Conservation (phyloP, 108 stramenopile genomes). For the Nannochloropsis salina region DNA sequence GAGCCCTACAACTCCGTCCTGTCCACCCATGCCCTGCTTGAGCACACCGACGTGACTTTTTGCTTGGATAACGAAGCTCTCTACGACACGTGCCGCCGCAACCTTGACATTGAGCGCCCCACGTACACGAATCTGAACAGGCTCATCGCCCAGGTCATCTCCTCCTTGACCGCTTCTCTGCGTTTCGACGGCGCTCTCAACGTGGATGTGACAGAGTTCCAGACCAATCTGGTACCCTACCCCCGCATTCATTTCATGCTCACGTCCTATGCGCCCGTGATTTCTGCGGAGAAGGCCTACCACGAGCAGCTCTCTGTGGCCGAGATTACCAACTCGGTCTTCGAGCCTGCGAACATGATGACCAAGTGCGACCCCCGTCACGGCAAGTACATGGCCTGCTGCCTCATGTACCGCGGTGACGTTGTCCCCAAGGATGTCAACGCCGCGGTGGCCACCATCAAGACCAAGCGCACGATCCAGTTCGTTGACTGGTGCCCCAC, state of each 20-base stretch:
- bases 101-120: conserved; percentile 68
- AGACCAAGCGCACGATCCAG: conserved; percentile 73
- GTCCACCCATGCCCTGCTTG: conserved; percentile 66
- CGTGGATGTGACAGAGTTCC: conserved; percentile 71
- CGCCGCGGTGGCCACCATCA: conserved; percentile 69
- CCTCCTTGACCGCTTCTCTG: conserved; percentile 67
- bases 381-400: conserved; percentile 99
- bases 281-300: conserved; percentile 70
- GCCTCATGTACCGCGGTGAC: conserved; percentile 72
- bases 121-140: conserved; percentile 73
- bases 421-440: conserved; percentile 71
- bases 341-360: conserved; percentile 66
- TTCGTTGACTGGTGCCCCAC: conserved; percentile 76
- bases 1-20: conserved; percentile 72
- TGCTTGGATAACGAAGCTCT: conserved; percentile 71
- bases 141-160: conserved; percentile 65
- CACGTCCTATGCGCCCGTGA: conserved; percentile 65
- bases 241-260: conserved; percentile 71
- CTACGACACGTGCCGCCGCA: conserved; percentile 69
- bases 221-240: conserved; percentile 73
- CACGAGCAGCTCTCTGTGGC: conserved; percentile 68
- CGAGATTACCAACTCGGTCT: conserved; percentile 69
- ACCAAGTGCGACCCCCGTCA: conserved; percentile 72
- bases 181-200: conserved; percentile 70
- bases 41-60: conserved; percentile 70